Evolutionary conservation across 2,329 filamentous ascomycete genomes (phyloP).

Genomic region (Rutstroemia sp.): DNA sequence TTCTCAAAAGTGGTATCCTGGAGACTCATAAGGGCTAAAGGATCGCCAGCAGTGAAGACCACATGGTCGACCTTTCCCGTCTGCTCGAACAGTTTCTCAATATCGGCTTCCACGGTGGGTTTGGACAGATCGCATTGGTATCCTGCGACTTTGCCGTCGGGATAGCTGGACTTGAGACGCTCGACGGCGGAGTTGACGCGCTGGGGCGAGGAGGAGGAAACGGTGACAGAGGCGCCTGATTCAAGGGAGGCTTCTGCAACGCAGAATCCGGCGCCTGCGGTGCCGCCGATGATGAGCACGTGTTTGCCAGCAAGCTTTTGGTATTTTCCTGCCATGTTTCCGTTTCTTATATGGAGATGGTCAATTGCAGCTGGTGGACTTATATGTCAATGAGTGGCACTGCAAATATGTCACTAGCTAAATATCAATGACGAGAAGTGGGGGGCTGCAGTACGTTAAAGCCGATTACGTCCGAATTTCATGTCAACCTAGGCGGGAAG

Average conservation of each 20-base stretch:
- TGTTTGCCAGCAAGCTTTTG: conserved; percentile 23
- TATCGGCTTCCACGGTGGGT: conserved; percentile 29
- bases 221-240: conserved; percentile 18
- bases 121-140: conserved; percentile 20
- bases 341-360: background rate
- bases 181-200: conserved; percentile 11
- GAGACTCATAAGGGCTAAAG: conserved; percentile 6
- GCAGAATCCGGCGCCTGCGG: conserved; percentile 22
- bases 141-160: conserved; percentile 10
- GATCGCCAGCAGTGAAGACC: conserved; percentile 24
- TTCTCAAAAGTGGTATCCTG: conserved; percentile 11
- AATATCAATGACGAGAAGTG: too few relatives aligned
- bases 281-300: conserved; percentile 24
- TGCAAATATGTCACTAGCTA: too few relatives aligned
- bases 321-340: conserved; percentile 17
- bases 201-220: conserved; percentile 16
- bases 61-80: conserved; percentile 20
- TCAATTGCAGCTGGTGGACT: background rate
- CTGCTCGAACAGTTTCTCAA: conserved; percentile 34
- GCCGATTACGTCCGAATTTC: too few relatives aligned
- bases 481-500: too few relatives aligned
- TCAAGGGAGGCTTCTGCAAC: conserved; percentile 25
- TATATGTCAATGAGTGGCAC: too few relatives aligned
- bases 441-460: too few relatives aligned
- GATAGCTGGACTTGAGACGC: conserved; percentile 12